Percentiles rank a stretch among this genome's conserved stretches.
Conservation (phyloP, 306 rosid genomes). For the Prinsepia uniflora region DNA sequence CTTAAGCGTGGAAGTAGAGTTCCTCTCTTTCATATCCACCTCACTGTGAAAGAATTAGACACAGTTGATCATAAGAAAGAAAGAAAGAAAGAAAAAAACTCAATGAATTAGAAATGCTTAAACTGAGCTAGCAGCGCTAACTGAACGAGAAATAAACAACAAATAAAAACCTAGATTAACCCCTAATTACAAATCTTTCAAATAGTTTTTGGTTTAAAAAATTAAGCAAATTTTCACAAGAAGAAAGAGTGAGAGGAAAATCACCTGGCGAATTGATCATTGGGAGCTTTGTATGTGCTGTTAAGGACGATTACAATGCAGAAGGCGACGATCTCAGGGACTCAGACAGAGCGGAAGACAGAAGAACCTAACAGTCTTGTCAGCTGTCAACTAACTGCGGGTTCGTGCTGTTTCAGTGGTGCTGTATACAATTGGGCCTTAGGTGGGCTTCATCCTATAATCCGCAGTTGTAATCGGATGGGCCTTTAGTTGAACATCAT, state of each 20-base stretch:
- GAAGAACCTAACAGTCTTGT: slow-evolving; percentile 10
- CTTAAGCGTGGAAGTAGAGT: slow-evolving; percentile 54
- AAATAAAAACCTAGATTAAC: background rate
- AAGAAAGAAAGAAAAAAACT: background rate
- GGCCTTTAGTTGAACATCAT: background rate
- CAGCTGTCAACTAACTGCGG: background rate
- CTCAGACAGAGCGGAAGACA: background rate
- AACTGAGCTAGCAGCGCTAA: background rate
- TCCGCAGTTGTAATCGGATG: background rate
- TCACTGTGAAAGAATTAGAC: slow-evolving; percentile 14
- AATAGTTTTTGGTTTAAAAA: background rate
- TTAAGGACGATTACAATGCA: background rate
- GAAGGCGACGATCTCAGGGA: background rate
- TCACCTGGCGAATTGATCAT: slow-evolving; percentile 8
- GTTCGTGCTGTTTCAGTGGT: background rate
- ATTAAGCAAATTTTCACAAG: background rate
- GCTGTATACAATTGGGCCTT: no score
- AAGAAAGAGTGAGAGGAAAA: background rate
- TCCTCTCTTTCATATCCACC: slow-evolving; percentile 78
- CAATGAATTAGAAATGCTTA: background rate
- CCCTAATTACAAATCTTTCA: background rate
- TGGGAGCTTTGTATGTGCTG: background rate
- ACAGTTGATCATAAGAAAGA: background rate
- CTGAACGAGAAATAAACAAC: background rate
- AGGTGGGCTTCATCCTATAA: background rate